These are phyloP conservation scores for Paecilomyces formosus DNA, from an alignment of 2,329 filamentous ascomycete genomes.

Conservation along the genomic window DNA sequence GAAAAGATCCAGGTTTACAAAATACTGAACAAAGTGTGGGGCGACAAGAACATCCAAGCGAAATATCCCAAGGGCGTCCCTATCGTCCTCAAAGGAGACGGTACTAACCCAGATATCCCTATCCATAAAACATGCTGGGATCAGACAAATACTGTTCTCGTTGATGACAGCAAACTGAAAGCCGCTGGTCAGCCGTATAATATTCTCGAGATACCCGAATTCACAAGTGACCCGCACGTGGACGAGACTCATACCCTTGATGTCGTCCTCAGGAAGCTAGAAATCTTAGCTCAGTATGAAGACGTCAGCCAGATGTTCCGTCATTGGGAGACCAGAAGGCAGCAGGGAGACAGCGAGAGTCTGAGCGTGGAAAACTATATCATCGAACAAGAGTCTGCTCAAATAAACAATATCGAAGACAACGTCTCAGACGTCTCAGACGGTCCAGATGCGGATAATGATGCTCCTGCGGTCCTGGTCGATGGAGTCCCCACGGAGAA, in stretches of 20 bases:
- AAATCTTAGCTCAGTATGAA: constrained; percentile 41
- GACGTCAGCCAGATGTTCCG: constrained; percentile 40
- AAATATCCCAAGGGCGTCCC: constrained; percentile 27
- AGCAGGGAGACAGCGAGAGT: constrained; percentile 7
- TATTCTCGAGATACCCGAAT: constrained; percentile 73
- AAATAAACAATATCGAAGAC: neutral
- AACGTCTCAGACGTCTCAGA: neutral
- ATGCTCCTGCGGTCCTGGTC: neutral
- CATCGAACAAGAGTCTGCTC: constrained; percentile 8
- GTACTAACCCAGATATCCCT: neutral
- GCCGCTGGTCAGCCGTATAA: constrained; percentile 78
- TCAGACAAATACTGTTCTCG: constrained; percentile 79
- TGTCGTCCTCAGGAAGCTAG: constrained; percentile 47
- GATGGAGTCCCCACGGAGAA: constrained; percentile 7
- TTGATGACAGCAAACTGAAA: constrained; percentile 81
- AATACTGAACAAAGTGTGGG: constrained; percentile 67
- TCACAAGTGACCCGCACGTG: constrained; percentile 40
- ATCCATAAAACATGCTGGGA: constrained; percentile 50
- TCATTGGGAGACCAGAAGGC: constrained; percentile 21
- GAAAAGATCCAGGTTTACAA: constrained; percentile 83
- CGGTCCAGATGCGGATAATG: neutral
- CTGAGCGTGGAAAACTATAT: constrained; percentile 9
- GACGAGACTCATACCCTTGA: constrained; percentile 38
- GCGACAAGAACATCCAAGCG: constrained; percentile 33
- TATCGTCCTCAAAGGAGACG: constrained; percentile 30